These are phyloP conservation scores for Solanum medicagineum DNA, from an alignment of 257 asterid genomes.

Conservation along the genomic window DNA sequence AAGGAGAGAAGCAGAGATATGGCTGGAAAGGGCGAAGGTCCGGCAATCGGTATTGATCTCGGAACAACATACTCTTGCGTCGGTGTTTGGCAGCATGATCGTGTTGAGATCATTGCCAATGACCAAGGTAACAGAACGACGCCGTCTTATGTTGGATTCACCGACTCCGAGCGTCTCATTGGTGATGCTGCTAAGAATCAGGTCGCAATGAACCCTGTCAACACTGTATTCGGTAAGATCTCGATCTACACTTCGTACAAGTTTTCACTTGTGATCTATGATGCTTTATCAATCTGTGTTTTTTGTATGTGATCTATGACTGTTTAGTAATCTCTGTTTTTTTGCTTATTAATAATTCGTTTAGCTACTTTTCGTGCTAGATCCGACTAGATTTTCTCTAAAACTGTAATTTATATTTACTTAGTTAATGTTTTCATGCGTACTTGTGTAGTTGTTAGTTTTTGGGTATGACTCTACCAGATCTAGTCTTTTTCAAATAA, in stretches of 20 bases:
- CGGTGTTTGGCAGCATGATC: not conserved
- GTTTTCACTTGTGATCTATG: not conserved
- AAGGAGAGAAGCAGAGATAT: not conserved
- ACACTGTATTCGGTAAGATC: not conserved
- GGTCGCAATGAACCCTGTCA: not conserved
- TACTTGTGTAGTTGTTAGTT: not conserved
- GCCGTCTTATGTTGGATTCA: conserved; percentile 25
- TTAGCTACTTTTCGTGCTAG: not conserved
- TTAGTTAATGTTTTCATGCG: not conserved
- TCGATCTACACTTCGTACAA: not conserved
- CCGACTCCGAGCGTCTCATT: conserved; percentile 23
- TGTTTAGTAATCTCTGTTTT: too few relatives aligned
- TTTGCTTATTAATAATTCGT: not conserved
- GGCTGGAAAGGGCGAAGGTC: not conserved
- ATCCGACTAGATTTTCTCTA: not conserved
- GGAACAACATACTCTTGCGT: not conserved
- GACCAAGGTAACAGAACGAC: conserved; percentile 5
- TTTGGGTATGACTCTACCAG: not conserved
- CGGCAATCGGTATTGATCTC: not conserved
- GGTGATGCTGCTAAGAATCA: conserved; percentile 33
- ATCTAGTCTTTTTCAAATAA: not conserved
- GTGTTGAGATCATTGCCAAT: not conserved
- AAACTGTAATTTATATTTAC: not conserved
- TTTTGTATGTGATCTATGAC: too few relatives aligned
- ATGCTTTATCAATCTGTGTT: too few relatives aligned